A percentile compares a stretch with the other conserved stretches of the same genome.
phyloP scores from a whole-genome alignment of 768 basidiomycete genomes.

The Tremella yokohamensis region DNA sequence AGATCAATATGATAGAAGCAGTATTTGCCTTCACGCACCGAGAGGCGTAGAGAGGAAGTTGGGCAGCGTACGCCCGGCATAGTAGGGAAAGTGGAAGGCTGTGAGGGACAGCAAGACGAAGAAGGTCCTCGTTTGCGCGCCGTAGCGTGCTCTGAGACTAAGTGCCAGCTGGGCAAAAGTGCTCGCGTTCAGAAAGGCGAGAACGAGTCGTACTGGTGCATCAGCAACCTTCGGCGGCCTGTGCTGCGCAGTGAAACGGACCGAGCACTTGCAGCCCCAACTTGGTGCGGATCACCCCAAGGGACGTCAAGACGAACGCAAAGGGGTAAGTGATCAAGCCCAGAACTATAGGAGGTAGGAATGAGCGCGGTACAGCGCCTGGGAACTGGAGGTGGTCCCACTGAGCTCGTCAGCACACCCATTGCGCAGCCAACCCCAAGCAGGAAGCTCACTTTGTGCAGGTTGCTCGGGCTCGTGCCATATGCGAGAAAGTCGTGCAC shows the following conservation, averaged over 20 bases:
- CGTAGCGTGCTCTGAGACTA: slow-evolving; percentile 65
- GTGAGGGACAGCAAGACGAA: slow-evolving; percentile 69
- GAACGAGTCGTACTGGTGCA: slow-evolving; percentile 64
- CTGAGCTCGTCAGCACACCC: slow-evolving; percentile 52
- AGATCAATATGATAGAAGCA: neutral
- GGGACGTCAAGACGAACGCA: slow-evolving; percentile 52
- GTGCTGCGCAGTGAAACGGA: slow-evolving; percentile 50
- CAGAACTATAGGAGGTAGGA: slow-evolving; percentile 70
- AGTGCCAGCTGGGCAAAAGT: slow-evolving; percentile 64
- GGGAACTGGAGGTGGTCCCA: slow-evolving; percentile 88
- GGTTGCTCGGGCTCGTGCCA: slow-evolving; percentile 54
- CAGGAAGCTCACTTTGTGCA: slow-evolving; percentile 12
- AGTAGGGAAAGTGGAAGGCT: slow-evolving; percentile 89
- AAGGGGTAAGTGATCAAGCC: slow-evolving; percentile 60
- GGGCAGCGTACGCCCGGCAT: slow-evolving; percentile 87
- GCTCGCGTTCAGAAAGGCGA: slow-evolving; percentile 65
- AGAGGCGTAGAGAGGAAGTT: slow-evolving; percentile 86
- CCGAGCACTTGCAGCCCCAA: slow-evolving; percentile 68
- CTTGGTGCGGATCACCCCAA: slow-evolving; percentile 59
- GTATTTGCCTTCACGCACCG: slow-evolving; percentile 54
- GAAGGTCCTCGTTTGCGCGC: slow-evolving; percentile 54
- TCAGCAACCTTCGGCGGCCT: too few relatives aligned
- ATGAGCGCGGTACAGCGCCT: slow-evolving; percentile 84
- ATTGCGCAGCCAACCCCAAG: neutral
- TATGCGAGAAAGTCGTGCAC: slow-evolving; percentile 80